Conservation (phyloP, 2,329 filamentous ascomycete species). For the Claviceps pazoutovae region DNA sequence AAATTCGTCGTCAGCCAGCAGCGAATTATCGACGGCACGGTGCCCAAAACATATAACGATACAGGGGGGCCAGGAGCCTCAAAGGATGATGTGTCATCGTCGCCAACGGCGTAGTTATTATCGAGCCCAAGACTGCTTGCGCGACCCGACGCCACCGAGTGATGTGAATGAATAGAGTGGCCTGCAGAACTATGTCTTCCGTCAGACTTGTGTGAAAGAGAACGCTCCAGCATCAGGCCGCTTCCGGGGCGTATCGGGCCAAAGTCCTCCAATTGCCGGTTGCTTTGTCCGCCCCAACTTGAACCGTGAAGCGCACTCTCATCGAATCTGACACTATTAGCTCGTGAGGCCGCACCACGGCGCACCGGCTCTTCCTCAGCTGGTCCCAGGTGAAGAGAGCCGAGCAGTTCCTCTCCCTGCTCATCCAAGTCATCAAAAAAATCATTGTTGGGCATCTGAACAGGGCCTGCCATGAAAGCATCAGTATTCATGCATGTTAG, state of each 20-base stretch:
- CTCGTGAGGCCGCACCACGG: slow-evolving; percentile 75
- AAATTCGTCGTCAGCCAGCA: slow-evolving; percentile 91
- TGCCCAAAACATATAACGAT: slow-evolving; percentile 71
- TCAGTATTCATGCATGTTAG: neutral
- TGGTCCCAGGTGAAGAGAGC: slow-evolving; percentile 65
- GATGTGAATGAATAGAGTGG: slow-evolving; percentile 54
- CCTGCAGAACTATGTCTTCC: slow-evolving; percentile 89
- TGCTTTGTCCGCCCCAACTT: slow-evolving; percentile 64
- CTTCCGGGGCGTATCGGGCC: slow-evolving; percentile 64
- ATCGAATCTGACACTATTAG: slow-evolving; percentile 95
- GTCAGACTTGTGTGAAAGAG: slow-evolving; percentile 89
- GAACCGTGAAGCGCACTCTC: slow-evolving; percentile 85
- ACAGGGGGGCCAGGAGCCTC: slow-evolving; percentile 66
- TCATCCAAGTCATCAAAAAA: slow-evolving; percentile 86
- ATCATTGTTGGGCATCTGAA: slow-evolving; percentile 67
- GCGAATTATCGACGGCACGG: slow-evolving; percentile 84
- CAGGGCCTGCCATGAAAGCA: slow-evolving; percentile 44
- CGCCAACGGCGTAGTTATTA: slow-evolving; percentile 47
- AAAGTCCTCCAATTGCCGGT: slow-evolving; percentile 72
- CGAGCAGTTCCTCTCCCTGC: slow-evolving; percentile 65
- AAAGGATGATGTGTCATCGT: slow-evolving; percentile 53
- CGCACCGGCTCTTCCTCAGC: slow-evolving; percentile 75
- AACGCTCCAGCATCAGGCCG: slow-evolving; percentile 79
- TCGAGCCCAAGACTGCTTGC: slow-evolving; percentile 84
- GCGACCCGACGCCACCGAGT: slow-evolving; percentile 62